These are phyloP conservation scores for Monosporozyma unispora DNA, from an alignment of 805 yeast species.

Conservation along the genomic window DNA sequence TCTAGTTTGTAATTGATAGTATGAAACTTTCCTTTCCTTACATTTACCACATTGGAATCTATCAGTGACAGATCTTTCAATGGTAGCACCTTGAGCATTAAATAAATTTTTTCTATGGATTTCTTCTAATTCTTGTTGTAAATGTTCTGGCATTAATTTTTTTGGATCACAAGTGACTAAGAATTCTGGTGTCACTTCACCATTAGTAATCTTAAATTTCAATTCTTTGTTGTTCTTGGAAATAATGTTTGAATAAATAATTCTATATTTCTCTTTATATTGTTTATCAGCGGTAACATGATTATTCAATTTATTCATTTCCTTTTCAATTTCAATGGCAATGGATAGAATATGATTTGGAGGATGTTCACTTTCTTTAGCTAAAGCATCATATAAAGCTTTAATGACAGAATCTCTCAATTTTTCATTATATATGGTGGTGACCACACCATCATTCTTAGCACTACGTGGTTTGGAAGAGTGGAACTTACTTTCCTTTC, in stretches of 20 bases:
- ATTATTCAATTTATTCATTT: conserved; percentile 55
- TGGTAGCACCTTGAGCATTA: conserved; percentile 96
- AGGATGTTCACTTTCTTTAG: conserved; percentile 60
- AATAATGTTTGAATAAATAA: conserved; percentile 77
- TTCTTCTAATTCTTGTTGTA: conserved; percentile 76
- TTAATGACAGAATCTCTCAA: conserved; percentile 78
- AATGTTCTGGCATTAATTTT: conserved; percentile 89
- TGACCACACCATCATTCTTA: conserved; percentile 68
- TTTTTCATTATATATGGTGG: conserved; percentile 59
- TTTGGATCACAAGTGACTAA: conserved; percentile 81
- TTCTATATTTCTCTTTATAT: conserved; percentile 77
- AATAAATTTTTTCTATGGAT: conserved; percentile 82
- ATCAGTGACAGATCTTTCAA: conserved; percentile 91
- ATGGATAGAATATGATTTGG: conserved; percentile 52
- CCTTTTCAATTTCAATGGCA: conserved; percentile 65
- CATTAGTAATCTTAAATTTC: conserved; percentile 55
- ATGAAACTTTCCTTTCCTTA: conserved; percentile 92
- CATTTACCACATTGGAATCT: conserved; percentile 96
- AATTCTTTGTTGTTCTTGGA: conserved; percentile 85
- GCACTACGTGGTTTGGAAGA: conserved; percentile 62
- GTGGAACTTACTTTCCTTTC: conserved; percentile 34
- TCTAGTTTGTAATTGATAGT: conserved; percentile 95
- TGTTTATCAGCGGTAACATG: conserved; percentile 40
- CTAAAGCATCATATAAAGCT: conserved; percentile 83
- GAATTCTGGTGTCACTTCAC: conserved; percentile 56